Base-by-base conservation (phyloP, 2,329 filamentous ascomycete genomes). In the Hypomyces rosellus region DNA sequence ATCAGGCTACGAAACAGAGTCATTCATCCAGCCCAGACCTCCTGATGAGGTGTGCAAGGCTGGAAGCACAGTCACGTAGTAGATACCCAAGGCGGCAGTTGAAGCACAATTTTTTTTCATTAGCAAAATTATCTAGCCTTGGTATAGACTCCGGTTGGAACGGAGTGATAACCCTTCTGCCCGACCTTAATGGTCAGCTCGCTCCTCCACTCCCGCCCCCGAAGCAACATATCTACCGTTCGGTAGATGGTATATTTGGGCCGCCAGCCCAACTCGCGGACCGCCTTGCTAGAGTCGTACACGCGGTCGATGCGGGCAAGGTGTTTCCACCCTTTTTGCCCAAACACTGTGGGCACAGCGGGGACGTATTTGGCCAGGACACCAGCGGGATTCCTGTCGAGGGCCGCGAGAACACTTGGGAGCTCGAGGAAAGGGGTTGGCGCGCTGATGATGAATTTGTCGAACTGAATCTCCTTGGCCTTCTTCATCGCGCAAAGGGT, bases 131-230 rank as follows among this genome's bases (percentile, higher is more conserved):
- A 7, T 13, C 63, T 57, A 64, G 39, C 65, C 12, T 61, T 56
- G 3, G 72, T 74, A 43, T 75, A 75, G 5, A 75, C 65, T 0
- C 73, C 73, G 2, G 69, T 73, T 8, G 65, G 63, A 1, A 65
- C 62, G 15, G 63, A 64, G 52, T 76, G 73, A 53, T 76, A 76
- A 2, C 73, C 73, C 56, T 63, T 69, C 59, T 64, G 71, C 0
- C 73, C 73, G 3, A 76, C 69, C 52, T 54, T 58, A 0, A 53
- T 49, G 1, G 66, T 66, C 56, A 76, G 49, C 45, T 67, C 63
- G 48, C 73, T 75, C 56, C 60, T 59, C 66, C 65, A 69, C 34
- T 66, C 62, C 52, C 69, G 61, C 0, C 71, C 70, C 8, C 57
- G 53, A 0, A 38, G 52, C 12, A 75, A 39, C 49, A 56, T 63